Evolutionary conservation across 352 stramenopile species (phyloP).

Genomic region (Phytopythium chamaehyphon): DNA sequence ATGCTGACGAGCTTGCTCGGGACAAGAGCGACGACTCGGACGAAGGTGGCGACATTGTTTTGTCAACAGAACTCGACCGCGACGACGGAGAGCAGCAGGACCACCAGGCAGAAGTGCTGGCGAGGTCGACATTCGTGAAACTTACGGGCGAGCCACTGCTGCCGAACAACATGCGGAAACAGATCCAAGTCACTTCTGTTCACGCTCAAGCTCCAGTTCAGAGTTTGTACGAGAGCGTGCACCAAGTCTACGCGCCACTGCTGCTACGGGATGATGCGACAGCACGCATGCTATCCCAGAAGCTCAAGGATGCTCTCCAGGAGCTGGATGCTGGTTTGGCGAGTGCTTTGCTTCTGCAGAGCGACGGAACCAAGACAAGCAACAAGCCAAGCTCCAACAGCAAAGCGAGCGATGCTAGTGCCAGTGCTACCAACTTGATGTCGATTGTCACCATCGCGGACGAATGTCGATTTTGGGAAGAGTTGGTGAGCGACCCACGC

Average conservation of each 20-base stretch:
- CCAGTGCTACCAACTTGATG: constrained; percentile 38
- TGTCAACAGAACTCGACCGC: constrained; percentile 15
- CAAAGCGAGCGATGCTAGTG: constrained; percentile 5
- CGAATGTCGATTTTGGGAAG: constrained; percentile 87
- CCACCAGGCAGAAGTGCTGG: constrained; percentile 11
- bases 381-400: constrained; percentile 9
- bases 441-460: constrained; percentile 81
- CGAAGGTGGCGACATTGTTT: constrained; percentile 14
- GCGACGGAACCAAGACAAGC: neutral
- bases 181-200: constrained; percentile 67
- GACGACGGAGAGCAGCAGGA: constrained; percentile 4
- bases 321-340: constrained; percentile 71
- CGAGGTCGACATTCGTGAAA: constrained; percentile 68
- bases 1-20: constrained; percentile 14
- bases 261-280: constrained; percentile 50
- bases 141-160: constrained; percentile 38
- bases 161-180: constrained; percentile 66
- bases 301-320: constrained; percentile 75
- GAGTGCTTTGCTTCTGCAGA: constrained; percentile 32
- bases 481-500: constrained; percentile 34
- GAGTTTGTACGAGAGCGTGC: constrained; percentile 76
- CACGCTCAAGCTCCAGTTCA: constrained; percentile 56
- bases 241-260: constrained; percentile 80
- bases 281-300: constrained; percentile 53
- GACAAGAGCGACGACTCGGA: constrained; percentile 12